These are phyloP conservation scores for Tricholomella constricta DNA, from an alignment of 768 basidiomycete species.

Conservation along the genomic window DNA sequence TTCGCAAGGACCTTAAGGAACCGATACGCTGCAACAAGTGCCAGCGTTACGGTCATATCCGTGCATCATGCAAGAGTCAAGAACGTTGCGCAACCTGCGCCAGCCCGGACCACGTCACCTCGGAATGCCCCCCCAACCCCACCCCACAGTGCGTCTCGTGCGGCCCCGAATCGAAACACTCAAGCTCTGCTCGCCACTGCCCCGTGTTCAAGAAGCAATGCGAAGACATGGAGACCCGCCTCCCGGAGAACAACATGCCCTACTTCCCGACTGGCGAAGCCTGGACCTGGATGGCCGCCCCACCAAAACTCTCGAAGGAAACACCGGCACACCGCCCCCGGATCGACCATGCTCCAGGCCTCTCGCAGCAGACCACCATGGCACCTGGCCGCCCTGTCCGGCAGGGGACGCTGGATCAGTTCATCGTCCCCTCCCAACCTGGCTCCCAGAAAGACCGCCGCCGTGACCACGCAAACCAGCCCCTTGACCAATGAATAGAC, in stretches of 20 bases:
- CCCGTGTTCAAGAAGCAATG: neutral
- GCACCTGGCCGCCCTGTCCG: neutral
- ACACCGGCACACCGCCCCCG: neutral
- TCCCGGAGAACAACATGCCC: slow-evolving; percentile 11
- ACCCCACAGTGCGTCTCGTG: neutral
- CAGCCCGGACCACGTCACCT: neutral
- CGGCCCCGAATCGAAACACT: slow-evolving; percentile 5
- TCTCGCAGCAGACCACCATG: neutral
- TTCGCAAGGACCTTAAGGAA: slow-evolving; percentile 1
- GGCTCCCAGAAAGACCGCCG: neutral
- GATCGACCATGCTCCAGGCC: neutral
- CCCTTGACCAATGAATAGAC: neutral
- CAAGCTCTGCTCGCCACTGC: slow-evolving; percentile 1
- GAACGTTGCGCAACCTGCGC: neutral
- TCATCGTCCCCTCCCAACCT: neutral
- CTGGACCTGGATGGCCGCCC: slow-evolving; percentile 6
- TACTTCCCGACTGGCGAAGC: slow-evolving; percentile 7
- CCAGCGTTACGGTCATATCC: slow-evolving; percentile 4
- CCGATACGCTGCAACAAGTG: slow-evolving; percentile 13
- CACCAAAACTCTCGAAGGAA: neutral
- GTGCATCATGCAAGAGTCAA: neutral
- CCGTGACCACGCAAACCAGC: neutral
- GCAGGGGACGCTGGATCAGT: neutral
- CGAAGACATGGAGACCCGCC: neutral
- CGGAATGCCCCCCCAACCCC: neutral